Conservation (phyloP, 2,329 filamentous ascomycete species). For the Onygena corvina region DNA sequence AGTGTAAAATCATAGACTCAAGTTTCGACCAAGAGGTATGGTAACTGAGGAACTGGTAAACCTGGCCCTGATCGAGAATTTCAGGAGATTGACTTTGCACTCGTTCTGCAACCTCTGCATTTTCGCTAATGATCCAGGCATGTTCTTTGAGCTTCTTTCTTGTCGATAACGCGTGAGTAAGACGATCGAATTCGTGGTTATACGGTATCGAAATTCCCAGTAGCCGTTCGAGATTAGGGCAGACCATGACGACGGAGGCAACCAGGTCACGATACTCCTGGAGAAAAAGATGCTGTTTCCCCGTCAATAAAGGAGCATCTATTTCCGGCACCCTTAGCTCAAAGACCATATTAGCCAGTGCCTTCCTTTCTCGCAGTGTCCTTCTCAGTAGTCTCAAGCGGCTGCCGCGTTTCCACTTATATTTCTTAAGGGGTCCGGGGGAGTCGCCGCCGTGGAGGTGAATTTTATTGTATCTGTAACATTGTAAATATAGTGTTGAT, state of each 20-base stretch:
- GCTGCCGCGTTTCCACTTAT: slow-evolving; percentile 38
- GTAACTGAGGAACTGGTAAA: slow-evolving; percentile 42
- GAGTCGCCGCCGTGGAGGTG: slow-evolving; percentile 40
- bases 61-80: slow-evolving; percentile 37
- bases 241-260: slow-evolving; percentile 47
- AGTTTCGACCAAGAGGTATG: slow-evolving; percentile 42
- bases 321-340: slow-evolving; percentile 44
- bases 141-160: slow-evolving; percentile 43
- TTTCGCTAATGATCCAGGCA: slow-evolving; percentile 44
- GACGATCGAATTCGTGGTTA: slow-evolving; percentile 42
- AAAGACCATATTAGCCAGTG: slow-evolving; percentile 41
- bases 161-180: slow-evolving; percentile 45
- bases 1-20: slow-evolving; percentile 43
- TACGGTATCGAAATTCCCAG: slow-evolving; percentile 44
- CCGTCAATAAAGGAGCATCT: slow-evolving; percentile 29
- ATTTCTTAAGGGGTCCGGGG: slow-evolving; percentile 36
- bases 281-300: slow-evolving; percentile 30
- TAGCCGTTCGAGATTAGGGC: slow-evolving; percentile 45
- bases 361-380: slow-evolving; percentile 41
- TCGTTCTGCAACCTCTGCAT: slow-evolving; percentile 29
- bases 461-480: slow-evolving; percentile 38
- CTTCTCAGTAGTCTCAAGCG: slow-evolving; percentile 44
- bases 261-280: slow-evolving; percentile 42
- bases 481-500: slow-evolving; percentile 12
- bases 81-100: slow-evolving; percentile 24